Base-by-base conservation (phyloP, 805 yeast genomes). In the Candida sanyiensis region DNA sequence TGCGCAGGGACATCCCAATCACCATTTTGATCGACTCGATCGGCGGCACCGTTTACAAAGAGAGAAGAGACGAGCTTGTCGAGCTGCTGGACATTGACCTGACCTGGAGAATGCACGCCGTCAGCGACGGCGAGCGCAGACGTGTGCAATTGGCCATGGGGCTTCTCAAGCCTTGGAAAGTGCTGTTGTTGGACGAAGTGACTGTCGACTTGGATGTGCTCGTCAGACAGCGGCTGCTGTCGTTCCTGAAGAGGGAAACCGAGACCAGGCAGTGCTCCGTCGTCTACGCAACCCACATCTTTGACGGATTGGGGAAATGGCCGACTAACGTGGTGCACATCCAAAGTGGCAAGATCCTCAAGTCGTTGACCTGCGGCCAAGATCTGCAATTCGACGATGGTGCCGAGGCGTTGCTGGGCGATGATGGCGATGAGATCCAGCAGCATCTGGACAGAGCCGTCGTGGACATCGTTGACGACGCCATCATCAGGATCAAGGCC, bases 111-210 rank as follows among this genome's bases (percentile, higher is more conserved):
- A 89, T 93, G 97, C 83, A 84, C 48, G 76, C 75, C 35, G 80
- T 90, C 28, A 83, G 95, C 35, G 98, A 93, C 58, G 98, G 98
- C 20, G 97, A 93, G 57, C 73, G 97, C 43, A 71, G 98, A 49
- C 69, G 98, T 43, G 97, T 93, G 2, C 98, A 93, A 57, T 66
- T 93, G 42, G 84, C 81, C 24, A 88, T 93, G 96, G 97, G 97
- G 0, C 68, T 93, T 34, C 63, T 90, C 44, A 80, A 82, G 51
- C 97, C 97, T 6, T 93, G 97, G 95, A 77, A 76, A 44, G 69
- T 88, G 16, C 64, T 93, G 23, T 64, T 93, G n/a, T 66, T 93
- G 34, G 98, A 93, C 58, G 98, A 93, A 59, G 97, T 93, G 27
- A 93, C 98, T 0, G 96, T 93, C 20, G 98, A 93, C 59, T 69